Evolutionary conservation across 2,329 filamentous ascomycete species (phyloP).

Genomic region (Septoria linicola): DNA sequence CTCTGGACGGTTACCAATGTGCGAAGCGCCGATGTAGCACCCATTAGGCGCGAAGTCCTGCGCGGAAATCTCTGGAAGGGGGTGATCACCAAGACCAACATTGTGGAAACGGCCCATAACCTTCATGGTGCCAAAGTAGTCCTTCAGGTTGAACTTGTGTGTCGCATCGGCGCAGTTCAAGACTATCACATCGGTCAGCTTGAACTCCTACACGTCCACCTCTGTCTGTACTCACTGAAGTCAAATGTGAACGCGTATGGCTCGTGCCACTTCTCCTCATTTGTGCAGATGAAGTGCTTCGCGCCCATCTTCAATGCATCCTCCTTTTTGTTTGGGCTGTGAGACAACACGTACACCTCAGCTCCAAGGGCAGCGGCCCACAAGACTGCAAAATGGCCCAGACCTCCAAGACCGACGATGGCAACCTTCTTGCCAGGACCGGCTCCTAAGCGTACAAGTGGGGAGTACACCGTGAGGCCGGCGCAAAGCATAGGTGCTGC

Average conservation of each 20-base stretch:
- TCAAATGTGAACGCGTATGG: slow-evolving; percentile 63
- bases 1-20: slow-evolving; percentile 48
- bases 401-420: slow-evolving; percentile 39
- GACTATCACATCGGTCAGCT: neutral
- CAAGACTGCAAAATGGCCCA: slow-evolving; percentile 52
- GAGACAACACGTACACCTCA: slow-evolving; percentile 62
- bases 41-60: slow-evolving; percentile 76
- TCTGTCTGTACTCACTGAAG: slow-evolving; percentile 46
- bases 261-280: slow-evolving; percentile 59
- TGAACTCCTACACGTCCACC: neutral
- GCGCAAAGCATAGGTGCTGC: slow-evolving; percentile 78
- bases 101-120: slow-evolving; percentile 78
- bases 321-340: slow-evolving; percentile 59
- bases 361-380: slow-evolving; percentile 57
- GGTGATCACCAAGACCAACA: slow-evolving; percentile 76
- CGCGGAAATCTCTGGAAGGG: slow-evolving; percentile 60
- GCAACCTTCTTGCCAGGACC: slow-evolving; percentile 69
- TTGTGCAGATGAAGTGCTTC: slow-evolving; percentile 59
- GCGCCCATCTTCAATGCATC: slow-evolving; percentile 60
- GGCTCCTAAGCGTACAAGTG: slow-evolving; percentile 71
- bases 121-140: slow-evolving; percentile 77
- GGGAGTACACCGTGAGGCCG: slow-evolving; percentile 76
- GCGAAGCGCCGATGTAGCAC: slow-evolving; percentile 52
- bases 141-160: slow-evolving; percentile 61
- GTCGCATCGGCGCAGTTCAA: slow-evolving; percentile 68